phyloP scores from a whole-genome alignment of 768 basidiomycete genomes.

The Phylloporus arenicola region DNA sequence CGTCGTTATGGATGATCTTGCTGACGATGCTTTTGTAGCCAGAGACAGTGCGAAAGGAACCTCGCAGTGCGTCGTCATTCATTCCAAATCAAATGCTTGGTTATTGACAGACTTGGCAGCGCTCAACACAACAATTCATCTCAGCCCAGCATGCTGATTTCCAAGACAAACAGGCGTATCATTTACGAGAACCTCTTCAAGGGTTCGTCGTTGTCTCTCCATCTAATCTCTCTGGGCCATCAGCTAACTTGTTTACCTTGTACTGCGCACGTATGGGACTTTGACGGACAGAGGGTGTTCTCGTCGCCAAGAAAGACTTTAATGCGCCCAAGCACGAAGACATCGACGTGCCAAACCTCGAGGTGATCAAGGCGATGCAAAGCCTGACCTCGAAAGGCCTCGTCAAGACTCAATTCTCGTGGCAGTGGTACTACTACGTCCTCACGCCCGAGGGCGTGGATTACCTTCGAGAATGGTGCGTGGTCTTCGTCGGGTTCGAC shows the following conservation, averaged over 20 bases:
- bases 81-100: not conserved
- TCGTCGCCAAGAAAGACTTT: slow-evolving; percentile 99
- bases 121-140: slow-evolving; percentile 25
- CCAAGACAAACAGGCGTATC: slow-evolving; percentile 88
- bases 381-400: slow-evolving; percentile 69
- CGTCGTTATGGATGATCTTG: slow-evolving; percentile 25
- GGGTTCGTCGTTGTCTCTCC: slow-evolving; percentile 42
- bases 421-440: slow-evolving; percentile 99
- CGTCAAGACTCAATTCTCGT: slow-evolving; percentile 99
- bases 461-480: slow-evolving; percentile 85
- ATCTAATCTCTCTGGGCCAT: no score
- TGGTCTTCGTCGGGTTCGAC: not conserved
- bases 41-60: slow-evolving; percentile 32
- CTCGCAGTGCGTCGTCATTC: slow-evolving; percentile 31
- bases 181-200: slow-evolving; percentile 99
- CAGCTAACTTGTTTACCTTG: not conserved
- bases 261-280: not conserved
- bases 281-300: slow-evolving; percentile 74
- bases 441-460: slow-evolving; percentile 97
- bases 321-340: slow-evolving; percentile 97
- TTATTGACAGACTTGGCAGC: slow-evolving; percentile 16
- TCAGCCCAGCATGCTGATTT: slow-evolving; percentile 82
- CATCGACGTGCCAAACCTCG: slow-evolving; percentile 62
- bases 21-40: slow-evolving; percentile 23
- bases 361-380: slow-evolving; percentile 68